These are phyloP conservation scores for Lactarius akahatsu DNA, from an alignment of 768 basidiomycete genomes.

Conservation along the genomic window DNA sequence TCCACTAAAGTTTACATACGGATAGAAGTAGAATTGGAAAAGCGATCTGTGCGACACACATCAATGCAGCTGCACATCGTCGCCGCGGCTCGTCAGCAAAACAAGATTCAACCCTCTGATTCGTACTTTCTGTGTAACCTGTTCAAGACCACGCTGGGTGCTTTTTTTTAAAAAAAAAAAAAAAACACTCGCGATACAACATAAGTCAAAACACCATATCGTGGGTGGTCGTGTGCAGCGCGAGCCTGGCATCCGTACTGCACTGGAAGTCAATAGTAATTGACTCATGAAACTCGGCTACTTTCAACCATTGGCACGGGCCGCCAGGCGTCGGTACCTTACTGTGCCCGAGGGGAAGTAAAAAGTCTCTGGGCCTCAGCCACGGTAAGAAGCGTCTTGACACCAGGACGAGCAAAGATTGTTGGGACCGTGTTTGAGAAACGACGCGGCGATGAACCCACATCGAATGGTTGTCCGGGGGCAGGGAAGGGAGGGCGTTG, in stretches of 20 bases:
- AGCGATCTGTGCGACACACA: conserved; percentile 91
- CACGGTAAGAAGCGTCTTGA: conserved; percentile 73
- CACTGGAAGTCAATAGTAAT: conserved; percentile 62
- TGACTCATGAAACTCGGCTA: conserved; percentile 67
- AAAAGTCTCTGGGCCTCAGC: conserved; percentile 67
- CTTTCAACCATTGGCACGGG: conserved; percentile 43
- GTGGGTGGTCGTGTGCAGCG: conserved; percentile 85
- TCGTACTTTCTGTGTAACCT: conserved; percentile 59
- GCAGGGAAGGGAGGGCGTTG: conserved; percentile 22
- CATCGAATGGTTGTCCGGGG: conserved; percentile 34
- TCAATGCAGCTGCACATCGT: conserved; percentile 68
- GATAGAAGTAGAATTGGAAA: conserved; percentile 93
- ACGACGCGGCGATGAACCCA: conserved; percentile 46
- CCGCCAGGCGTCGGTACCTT: conserved; percentile 34
- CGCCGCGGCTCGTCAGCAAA: conserved; percentile 50
- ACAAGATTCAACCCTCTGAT: conserved; percentile 81
- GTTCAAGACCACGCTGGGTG: conserved; percentile 10
- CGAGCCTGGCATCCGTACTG: conserved; percentile 81
- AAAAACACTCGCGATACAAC: conserved; percentile 69
- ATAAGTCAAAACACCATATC: conserved; percentile 89
- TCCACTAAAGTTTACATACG: conserved; percentile 49
- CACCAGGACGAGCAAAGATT: conserved; percentile 83
- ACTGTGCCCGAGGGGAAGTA: conserved; percentile 39
- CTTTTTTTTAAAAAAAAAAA: background rate
- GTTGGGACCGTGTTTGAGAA: conserved; percentile 42